phyloP scores from a whole-genome alignment of 768 basidiomycete species.

The Mycena latifolia region DNA sequence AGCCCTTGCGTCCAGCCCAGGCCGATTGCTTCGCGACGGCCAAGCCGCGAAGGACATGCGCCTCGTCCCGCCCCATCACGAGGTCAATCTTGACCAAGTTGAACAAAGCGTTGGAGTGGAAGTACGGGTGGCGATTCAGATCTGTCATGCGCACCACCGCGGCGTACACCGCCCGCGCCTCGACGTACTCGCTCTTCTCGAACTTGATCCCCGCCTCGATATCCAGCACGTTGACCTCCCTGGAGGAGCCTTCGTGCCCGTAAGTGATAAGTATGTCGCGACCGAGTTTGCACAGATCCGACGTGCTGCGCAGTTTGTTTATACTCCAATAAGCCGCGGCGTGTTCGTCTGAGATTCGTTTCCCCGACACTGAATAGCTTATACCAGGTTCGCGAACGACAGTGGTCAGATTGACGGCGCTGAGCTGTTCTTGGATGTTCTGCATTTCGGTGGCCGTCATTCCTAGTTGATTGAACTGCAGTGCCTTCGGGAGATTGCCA shows the following conservation, averaged over 20 bases:
- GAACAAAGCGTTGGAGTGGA: conserved; percentile 3
- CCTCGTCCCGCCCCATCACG: conserved; percentile 1
- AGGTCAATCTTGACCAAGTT: conserved; percentile 14
- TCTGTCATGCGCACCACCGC: background rate
- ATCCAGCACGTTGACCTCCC: conserved; percentile 5
- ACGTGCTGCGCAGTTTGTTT: background rate
- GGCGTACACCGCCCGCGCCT: background rate
- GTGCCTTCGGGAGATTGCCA: conserved; percentile 4
- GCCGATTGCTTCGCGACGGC: background rate
- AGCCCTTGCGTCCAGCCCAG: background rate
- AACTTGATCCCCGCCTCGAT: conserved; percentile 3
- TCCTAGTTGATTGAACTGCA: conserved; percentile 1
- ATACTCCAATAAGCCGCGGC: background rate
- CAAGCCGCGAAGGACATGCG: background rate
- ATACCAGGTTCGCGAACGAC: background rate
- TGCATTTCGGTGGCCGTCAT: conserved; percentile 1
- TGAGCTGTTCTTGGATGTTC: background rate
- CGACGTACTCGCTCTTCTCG: background rate
- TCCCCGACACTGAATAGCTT: background rate
- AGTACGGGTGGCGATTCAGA: conserved; percentile 2
- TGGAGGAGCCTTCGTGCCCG: background rate
- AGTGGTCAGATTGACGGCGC: background rate
- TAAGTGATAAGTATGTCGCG: conserved; percentile 2
- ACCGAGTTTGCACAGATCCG: conserved; percentile 7
- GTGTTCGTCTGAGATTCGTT: background rate